Conservation (phyloP, 495 filamentous ascomycete genomes). For the Talaromyces wortmannii region DNA sequence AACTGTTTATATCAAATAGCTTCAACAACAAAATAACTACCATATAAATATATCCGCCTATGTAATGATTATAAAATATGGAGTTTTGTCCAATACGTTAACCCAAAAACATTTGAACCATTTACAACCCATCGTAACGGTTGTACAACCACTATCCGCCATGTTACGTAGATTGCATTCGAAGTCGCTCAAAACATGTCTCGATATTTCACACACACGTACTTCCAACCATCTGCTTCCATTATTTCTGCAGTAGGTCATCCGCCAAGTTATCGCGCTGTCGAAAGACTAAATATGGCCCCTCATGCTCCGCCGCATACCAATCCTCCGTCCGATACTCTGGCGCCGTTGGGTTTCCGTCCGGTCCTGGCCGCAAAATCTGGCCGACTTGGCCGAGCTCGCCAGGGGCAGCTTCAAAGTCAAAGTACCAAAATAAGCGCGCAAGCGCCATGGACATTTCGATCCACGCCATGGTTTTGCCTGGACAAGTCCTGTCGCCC, state of each 20-base stretch:
- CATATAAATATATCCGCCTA: too few relatives aligned
- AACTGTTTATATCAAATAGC: too few relatives aligned
- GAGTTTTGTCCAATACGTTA: too few relatives aligned
- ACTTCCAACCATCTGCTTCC: not conserved
- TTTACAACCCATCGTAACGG: too few relatives aligned
- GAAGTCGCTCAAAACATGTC: not conserved
- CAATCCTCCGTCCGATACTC: not conserved
- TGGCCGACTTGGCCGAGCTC: constrained; percentile 25
- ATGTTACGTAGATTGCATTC: not conserved
- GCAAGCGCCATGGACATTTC: constrained; percentile 47
- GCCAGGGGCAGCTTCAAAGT: constrained; percentile 29
- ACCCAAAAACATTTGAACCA: too few relatives aligned
- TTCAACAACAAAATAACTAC: too few relatives aligned
- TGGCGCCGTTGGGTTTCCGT: not conserved
- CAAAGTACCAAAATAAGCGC: constrained; percentile 36
- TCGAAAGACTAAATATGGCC: not conserved
- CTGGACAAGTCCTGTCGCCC: constrained; percentile 49
- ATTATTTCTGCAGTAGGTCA: not conserved
- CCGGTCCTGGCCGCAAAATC: not conserved
- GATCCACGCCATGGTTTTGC: constrained; percentile 48
- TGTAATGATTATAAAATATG: too few relatives aligned
- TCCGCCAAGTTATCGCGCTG: not conserved
- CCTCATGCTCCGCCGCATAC: not conserved
- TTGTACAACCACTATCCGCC: not conserved
- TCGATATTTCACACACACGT: not conserved